These are phyloP conservation scores for Metahyphopichia silvanorum DNA, from an alignment of 805 yeast species.

Conservation along the genomic window DNA sequence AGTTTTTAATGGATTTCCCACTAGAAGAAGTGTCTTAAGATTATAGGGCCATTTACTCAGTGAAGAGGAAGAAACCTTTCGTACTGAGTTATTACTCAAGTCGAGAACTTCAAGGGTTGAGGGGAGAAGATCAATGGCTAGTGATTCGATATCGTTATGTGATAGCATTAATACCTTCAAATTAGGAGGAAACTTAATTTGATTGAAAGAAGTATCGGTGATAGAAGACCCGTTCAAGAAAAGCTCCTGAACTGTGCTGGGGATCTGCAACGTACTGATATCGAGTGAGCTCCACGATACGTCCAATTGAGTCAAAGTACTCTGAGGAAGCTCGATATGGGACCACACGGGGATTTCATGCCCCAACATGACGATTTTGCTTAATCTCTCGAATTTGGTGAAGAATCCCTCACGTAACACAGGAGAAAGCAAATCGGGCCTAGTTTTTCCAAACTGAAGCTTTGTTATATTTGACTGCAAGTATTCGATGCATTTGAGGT, in stretches of 20 bases:
- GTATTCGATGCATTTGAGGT: slow-evolving; percentile 19
- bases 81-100: slow-evolving; percentile 20
- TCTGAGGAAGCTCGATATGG: slow-evolving; percentile 19
- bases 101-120: slow-evolving; percentile 27
- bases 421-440: slow-evolving; percentile 9
- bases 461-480: slow-evolving; percentile 25
- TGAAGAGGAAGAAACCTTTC: slow-evolving; percentile 2
- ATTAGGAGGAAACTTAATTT: slow-evolving; percentile 14
- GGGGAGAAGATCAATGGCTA: slow-evolving; percentile 24
- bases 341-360: slow-evolving; percentile 30
- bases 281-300: slow-evolving; percentile 32
- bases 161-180: slow-evolving; percentile 32
- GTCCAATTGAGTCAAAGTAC: slow-evolving; percentile 22
- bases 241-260: slow-evolving; percentile 19
- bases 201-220: slow-evolving; percentile 6
- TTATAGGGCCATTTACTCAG: slow-evolving; percentile 20
- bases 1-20: slow-evolving; percentile 18
- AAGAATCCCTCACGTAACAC: slow-evolving; percentile 5
- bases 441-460: slow-evolving; percentile 26
- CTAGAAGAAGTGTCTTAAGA: slow-evolving; percentile 20
- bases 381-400: slow-evolving; percentile 10
- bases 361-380: slow-evolving; percentile 29
- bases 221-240: slow-evolving; percentile 31
- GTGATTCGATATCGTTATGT: slow-evolving; percentile 18
- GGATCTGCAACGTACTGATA: slow-evolving; percentile 19